A percentile compares a stretch with the other conserved stretches of the same genome.
These are phyloP conservation scores for Apiotrichum montevideense DNA, from an alignment of 1,284 basidiomycete species.

Conservation along the genomic window DNA sequence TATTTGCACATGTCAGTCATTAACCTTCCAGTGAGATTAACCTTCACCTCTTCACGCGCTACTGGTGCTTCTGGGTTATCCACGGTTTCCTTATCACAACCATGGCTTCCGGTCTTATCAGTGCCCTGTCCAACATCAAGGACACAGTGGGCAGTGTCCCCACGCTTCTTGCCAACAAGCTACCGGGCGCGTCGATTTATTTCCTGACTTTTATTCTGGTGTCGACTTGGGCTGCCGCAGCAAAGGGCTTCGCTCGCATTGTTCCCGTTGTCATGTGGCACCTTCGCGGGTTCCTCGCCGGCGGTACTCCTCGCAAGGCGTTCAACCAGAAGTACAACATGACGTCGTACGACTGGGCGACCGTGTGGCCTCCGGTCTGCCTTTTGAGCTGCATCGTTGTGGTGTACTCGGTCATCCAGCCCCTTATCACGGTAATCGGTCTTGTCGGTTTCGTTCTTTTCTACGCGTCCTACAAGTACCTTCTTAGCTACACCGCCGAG, in stretches of 20 bases:
- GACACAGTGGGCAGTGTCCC: constrained; percentile 61
- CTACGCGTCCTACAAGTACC: constrained; percentile 47
- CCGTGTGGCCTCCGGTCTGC: constrained; percentile 38
- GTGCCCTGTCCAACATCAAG: constrained; percentile 59
- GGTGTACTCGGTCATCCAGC: constrained; percentile 48
- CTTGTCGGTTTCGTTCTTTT: constrained; percentile 37
- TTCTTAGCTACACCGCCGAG: constrained; percentile 44
- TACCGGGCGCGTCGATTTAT: constrained; percentile 84
- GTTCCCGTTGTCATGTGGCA: constrained; percentile 74
- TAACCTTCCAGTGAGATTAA: constrained; percentile 60
- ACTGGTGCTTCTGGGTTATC: constrained; percentile 85
- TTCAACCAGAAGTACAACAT: constrained; percentile 41
- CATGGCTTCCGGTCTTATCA: constrained; percentile 69
- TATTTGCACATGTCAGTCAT: too few relatives aligned
- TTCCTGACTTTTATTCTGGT: constrained; percentile 70
- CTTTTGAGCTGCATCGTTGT: constrained; percentile 41
- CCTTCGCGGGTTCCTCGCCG: constrained; percentile 74
- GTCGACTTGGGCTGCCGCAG: constrained; percentile 60
- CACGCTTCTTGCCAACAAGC: constrained; percentile 60
- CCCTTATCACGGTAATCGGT: constrained; percentile 40
- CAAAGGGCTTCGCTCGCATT: constrained; percentile 72
- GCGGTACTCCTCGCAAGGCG: constrained; percentile 72
- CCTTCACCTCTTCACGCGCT: constrained; percentile 82
- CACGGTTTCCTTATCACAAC: constrained; percentile 88
- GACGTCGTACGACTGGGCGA: constrained; percentile 35